Conservation (phyloP, 192 early-diverging fungal genomes). For the Pilobolus umbonatus region DNA sequence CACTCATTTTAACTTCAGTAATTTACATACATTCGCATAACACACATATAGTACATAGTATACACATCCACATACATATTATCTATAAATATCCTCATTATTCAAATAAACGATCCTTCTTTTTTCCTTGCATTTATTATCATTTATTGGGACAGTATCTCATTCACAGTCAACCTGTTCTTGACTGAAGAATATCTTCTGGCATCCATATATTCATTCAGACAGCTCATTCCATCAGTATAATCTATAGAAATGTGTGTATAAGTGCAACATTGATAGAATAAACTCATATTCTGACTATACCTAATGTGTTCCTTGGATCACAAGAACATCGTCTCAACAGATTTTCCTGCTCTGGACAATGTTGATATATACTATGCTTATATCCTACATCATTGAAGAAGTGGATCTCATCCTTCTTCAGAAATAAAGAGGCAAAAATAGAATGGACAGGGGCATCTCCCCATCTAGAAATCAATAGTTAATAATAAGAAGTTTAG, state of each 20-base stretch:
- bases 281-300: not conserved
- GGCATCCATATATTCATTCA: conserved; percentile 12
- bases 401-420: conserved; percentile 58
- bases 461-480: conserved; percentile 52
- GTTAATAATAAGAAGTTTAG: not conserved
- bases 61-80: too few relatives aligned
- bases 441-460: conserved; percentile 73
- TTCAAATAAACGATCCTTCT: too few relatives aligned
- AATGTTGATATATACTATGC: conserved; percentile 16
- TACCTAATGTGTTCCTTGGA: conserved; percentile 9
- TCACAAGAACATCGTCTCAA: conserved; percentile 13
- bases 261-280: not conserved
- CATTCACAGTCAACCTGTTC: conserved; percentile 9
- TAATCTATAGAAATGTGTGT: conserved; percentile 3
- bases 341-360: conserved; percentile 13
- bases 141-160: conserved; percentile 1
- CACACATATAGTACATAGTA: too few relatives aligned
- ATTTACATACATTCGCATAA: too few relatives aligned
- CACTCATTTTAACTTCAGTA: too few relatives aligned
- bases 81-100: too few relatives aligned
- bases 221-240: conserved; percentile 15
- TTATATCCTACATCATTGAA: conserved; percentile 69
- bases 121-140: too few relatives aligned
- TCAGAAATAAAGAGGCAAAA: conserved; percentile 51
- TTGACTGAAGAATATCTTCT: not conserved